Conservation (phyloP, 768 basidiomycete genomes). For the Neoboletus brunneissimus region DNA sequence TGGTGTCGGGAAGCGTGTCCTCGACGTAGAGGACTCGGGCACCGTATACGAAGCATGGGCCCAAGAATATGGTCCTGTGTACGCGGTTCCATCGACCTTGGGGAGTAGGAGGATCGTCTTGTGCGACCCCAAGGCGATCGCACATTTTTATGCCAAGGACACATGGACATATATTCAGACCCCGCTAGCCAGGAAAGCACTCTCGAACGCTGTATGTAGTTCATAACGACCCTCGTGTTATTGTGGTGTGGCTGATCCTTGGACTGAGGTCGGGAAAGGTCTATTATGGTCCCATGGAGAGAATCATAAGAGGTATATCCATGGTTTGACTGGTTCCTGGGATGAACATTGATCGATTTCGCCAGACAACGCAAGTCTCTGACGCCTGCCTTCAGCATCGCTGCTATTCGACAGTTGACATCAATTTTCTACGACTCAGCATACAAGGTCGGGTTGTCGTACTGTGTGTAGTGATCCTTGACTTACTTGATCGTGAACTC, state of each 20-base stretch:
- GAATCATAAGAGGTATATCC: neutral
- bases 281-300: neutral
- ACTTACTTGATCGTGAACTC: neutral
- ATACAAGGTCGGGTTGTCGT: neutral
- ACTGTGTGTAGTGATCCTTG: neutral
- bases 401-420: neutral
- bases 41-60: neutral
- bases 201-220: neutral
- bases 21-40: neutral
- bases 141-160: neutral
- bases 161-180: neutral
- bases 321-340: neutral
- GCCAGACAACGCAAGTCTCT: neutral
- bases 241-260: neutral
- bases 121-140: neutral
- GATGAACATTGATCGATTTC: neutral
- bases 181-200: neutral
- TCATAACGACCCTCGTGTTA: neutral
- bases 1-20: no score
- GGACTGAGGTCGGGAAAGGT: neutral
- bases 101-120: neutral
- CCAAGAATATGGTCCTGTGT: neutral
- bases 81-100: neutral
- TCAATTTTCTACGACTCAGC: neutral
- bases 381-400: neutral